phyloP scores from a whole-genome alignment of 2,329 filamentous ascomycete genomes.

The Epichloe gansuensis region DNA sequence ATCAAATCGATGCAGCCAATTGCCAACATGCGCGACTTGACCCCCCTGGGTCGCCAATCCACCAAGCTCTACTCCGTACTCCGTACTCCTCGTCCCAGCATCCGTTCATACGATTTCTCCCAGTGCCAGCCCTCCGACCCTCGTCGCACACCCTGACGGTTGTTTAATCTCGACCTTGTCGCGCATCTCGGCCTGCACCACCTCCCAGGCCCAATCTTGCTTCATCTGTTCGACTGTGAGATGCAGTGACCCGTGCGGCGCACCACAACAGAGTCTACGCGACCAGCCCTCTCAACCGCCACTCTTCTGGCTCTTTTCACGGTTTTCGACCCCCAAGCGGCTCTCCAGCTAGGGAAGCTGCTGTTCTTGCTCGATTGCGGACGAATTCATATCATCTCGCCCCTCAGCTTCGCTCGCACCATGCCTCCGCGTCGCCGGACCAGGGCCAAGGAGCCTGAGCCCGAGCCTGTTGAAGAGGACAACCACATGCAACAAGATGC shows the following conservation, averaged over 20 bases:
- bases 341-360: constrained; percentile 1
- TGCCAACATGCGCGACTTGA: too few relatives aligned
- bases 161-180: background rate
- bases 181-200: constrained; percentile 2
- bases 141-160: background rate
- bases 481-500: constrained; percentile 9
- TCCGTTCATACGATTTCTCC: background rate
- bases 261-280: constrained; percentile 9
- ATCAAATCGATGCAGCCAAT: too few relatives aligned
- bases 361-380: background rate
- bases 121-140: background rate
- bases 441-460: constrained; percentile 19
- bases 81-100: background rate
- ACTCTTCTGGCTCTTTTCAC: background rate
- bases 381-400: constrained; percentile 6
- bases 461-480: constrained; percentile 18
- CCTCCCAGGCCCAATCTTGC: background rate
- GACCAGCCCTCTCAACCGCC: constrained; percentile 7
- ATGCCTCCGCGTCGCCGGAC: constrained; percentile 27
- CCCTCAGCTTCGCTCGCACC: constrained; percentile 12
- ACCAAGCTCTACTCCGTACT: background rate
- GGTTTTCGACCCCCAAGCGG: background rate
- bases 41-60: background rate
- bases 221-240: constrained; percentile 8
- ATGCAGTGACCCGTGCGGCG: constrained; percentile 14